Base-by-base conservation (phyloP, 1,284 basidiomycete species). In the Inonotus hispidus region DNA sequence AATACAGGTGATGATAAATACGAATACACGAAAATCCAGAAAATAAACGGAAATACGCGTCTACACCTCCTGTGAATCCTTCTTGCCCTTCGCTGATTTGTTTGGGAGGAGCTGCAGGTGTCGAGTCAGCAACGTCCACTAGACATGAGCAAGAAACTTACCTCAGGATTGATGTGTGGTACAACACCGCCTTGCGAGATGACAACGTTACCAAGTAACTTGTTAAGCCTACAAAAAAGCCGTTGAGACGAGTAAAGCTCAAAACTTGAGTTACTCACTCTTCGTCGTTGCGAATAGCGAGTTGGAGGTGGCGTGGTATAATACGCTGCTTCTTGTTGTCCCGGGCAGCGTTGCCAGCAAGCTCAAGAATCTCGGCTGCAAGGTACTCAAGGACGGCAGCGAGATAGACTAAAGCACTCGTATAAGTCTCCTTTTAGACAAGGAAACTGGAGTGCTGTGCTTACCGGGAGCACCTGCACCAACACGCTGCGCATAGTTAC, bases 171-270 rank as follows among this genome's bases (percentile, higher is more conserved):
- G 67, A 81, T 81, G 67, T 73, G 73, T 64, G 92, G 92, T 56
- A 94, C 83, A 67, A 93, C 91, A 85, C 90, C 90, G 78, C 91
- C 91, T 73, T 93, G 90, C 47, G 88, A 91, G 81, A 93, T 93
- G 72, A 90, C 85, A 67, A 93, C 90, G 68, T 84, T 79, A 35
- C 90, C 90, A 63, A 93, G 82, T 50, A 90, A 82, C 71, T 83
- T 85, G 75, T 85, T 84, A 71, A 88, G 73, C 70, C 81, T 77
- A 60, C 27, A 58, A 52, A 53, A n/a, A 6, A 45, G 46, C 39
- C 56, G 21, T 21, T 55, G 43, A 50, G 54, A 23, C 39, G 37
- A 21, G 47, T 11, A 32, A 6, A 53, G 8, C 21, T 25, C 55
- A 23, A n/a, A 38, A 13, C 5, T 1, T 11, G 11, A 13, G 38